Base-by-base conservation (phyloP, 1,284 basidiomycete genomes). In the Microbotryum scabiosae region DNA sequence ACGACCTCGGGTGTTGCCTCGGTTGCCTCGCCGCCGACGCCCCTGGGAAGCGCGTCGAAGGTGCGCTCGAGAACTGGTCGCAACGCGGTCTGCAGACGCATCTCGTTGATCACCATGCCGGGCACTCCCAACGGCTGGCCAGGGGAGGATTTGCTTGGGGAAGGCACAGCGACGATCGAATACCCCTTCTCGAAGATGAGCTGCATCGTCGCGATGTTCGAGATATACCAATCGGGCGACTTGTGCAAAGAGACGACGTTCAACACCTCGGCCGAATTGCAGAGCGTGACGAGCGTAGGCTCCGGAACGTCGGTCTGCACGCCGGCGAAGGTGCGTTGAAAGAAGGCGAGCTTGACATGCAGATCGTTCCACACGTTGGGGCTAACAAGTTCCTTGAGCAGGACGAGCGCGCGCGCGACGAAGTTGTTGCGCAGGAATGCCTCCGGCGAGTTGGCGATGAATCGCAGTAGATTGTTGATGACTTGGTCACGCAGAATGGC, bases 361-460 rank as follows among this genome's bases (percentile, higher is more conserved):
- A 97, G 90, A 71, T 94, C 91, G n/a, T 82, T 85, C 87, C 96
- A 91, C 20, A 90, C 90, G 55, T 82, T 83, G 1, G 87, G 84
- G 2, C 86, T 84, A 28, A 93, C 82, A 69, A 97, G 85, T 68
- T 84, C 80, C 71, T 87, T 85, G 62, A 99, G 80, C n/a, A 96
- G 78, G 6, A 81, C 77, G 55, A 97, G 79, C 0, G 90, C 90
- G 63, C 89, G 84, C 48, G 86, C 82, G 48, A 89, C 81, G 21
- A 93, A 79, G 23, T 82, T 80, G 25, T 78, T 80, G 59, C 83
- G 82, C 18, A 82, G 78, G 28, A 84, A 79, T 6, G 82, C 79
- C 58, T 97, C 92, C 51, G 83, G 80, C 6, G 84, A 81, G 25
- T 85, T 80, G n/a, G 90, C 79, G 28, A 82, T 85, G 57, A 97